phyloP scores from a whole-genome alignment of 805 yeast genomes.

The Starmera amethionina region DNA sequence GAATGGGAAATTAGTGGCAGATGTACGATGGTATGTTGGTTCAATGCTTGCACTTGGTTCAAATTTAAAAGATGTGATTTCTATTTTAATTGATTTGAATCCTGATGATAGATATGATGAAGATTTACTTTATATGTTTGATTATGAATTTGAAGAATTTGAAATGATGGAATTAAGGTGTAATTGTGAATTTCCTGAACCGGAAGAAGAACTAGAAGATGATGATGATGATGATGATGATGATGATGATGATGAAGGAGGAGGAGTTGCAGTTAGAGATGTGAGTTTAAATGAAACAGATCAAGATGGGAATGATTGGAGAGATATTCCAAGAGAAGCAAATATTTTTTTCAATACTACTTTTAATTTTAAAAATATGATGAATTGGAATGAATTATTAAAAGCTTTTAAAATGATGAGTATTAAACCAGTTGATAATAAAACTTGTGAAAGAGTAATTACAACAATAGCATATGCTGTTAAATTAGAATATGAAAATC shows the following conservation, averaged over 20 bases:
- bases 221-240: slow-evolving; percentile 20
- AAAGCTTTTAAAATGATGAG: slow-evolving; percentile 18
- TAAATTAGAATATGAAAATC: slow-evolving; percentile 29
- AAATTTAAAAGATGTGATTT: slow-evolving; percentile 40
- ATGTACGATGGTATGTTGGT: slow-evolving; percentile 48
- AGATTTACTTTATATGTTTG: slow-evolving; percentile 53
- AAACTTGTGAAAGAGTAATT: slow-evolving; percentile 29
- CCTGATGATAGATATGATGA: slow-evolving; percentile 60
- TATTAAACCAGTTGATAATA: slow-evolving; percentile 15
- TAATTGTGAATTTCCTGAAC: slow-evolving; percentile 12
- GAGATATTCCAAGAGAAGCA: slow-evolving; percentile 57
- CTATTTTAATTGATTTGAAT: slow-evolving; percentile 43
- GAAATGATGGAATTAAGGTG: slow-evolving; percentile 19
- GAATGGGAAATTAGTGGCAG: slow-evolving; percentile 49
- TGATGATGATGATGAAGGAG: slow-evolving; percentile 20
- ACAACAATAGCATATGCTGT: slow-evolving; percentile 47
- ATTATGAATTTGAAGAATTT: slow-evolving; percentile 38
- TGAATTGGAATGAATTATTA: slow-evolving; percentile 16
- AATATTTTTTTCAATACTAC: slow-evolving; percentile 29
- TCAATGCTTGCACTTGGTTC: slow-evolving; percentile 41
- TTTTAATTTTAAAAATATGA: slow-evolving; percentile 7
- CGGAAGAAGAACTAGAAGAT: slow-evolving; percentile 11
- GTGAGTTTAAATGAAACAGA: slow-evolving; percentile 36
- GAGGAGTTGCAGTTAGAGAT: slow-evolving; percentile 23
- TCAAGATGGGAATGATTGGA: slow-evolving; percentile 57